These are phyloP conservation scores for Prillingera fragicola DNA, from an alignment of 1,284 basidiomycete genomes.

Conservation along the genomic window DNA sequence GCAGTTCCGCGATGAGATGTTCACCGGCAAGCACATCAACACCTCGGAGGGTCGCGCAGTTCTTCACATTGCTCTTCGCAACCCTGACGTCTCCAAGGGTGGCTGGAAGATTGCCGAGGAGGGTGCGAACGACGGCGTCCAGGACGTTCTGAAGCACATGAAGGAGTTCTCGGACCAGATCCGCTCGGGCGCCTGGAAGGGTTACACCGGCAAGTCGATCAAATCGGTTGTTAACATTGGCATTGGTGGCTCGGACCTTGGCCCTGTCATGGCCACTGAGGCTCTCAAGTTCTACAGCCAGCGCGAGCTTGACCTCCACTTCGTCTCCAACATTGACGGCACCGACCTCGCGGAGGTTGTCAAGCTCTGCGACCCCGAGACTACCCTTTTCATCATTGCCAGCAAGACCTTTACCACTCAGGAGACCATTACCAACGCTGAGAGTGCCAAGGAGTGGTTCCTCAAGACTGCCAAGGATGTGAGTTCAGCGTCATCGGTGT, in stretches of 20 bases:
- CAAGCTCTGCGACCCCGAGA: slow-evolving; percentile 77
- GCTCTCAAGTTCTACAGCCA: slow-evolving; percentile 90
- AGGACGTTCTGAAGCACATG: slow-evolving; percentile 81
- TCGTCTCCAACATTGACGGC: slow-evolving; percentile 97
- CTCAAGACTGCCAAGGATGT: slow-evolving; percentile 69
- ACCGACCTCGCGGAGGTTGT: slow-evolving; percentile 92
- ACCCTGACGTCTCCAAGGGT: slow-evolving; percentile 57
- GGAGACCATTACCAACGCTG: slow-evolving; percentile 98
- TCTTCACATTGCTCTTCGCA: slow-evolving; percentile 87
- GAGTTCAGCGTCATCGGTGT: slow-evolving; percentile 24
- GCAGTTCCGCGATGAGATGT: slow-evolving; percentile 85
- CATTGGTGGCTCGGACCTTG: slow-evolving; percentile 95
- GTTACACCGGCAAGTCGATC: slow-evolving; percentile 94
- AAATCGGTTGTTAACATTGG: slow-evolving; percentile 96
- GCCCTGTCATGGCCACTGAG: slow-evolving; percentile 98
- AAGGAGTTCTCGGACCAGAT: slow-evolving; percentile 81
- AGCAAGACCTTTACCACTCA: slow-evolving; percentile 99
- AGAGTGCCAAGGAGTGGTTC: slow-evolving; percentile 93
- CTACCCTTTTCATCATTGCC: slow-evolving; percentile 94
- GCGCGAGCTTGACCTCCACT: slow-evolving; percentile 79
- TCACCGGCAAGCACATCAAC: slow-evolving; percentile 93
- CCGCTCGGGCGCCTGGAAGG: slow-evolving; percentile 84
- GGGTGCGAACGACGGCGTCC: slow-evolving; percentile 73
- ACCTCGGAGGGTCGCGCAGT: slow-evolving; percentile 96
- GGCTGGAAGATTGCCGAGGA: slow-evolving; percentile 63